A percentile compares a stretch with the other conserved stretches of the same genome.
Conservation (phyloP, 2,329 filamentous ascomycete genomes). For the Colletotrichum costaricense region DNA sequence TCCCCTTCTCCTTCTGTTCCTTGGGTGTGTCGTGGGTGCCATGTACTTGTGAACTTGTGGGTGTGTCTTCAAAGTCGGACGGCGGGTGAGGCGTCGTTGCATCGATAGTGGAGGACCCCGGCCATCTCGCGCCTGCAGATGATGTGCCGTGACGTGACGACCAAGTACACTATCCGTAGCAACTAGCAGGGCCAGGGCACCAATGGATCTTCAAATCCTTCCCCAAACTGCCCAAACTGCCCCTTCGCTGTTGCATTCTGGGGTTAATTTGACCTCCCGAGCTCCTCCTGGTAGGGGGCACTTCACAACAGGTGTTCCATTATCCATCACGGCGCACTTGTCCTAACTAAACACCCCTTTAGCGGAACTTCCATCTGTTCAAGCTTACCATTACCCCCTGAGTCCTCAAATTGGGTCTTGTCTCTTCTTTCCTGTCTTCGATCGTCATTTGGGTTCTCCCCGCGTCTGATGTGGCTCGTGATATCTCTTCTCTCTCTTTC, state of each 20-base stretch:
- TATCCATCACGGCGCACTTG: not conserved
- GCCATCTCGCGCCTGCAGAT: slow-evolving; percentile 13
- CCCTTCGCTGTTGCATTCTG: not conserved
- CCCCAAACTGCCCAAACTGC: not conserved
- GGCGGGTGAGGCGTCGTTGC: slow-evolving; percentile 20
- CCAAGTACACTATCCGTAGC: not conserved
- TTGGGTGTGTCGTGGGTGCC: not conserved
- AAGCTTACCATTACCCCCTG: not conserved
- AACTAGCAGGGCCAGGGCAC: not conserved
- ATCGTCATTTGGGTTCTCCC: not conserved
- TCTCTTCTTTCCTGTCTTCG: not conserved
- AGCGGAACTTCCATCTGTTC: not conserved
- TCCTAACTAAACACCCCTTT: not conserved
- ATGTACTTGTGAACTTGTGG: not conserved
- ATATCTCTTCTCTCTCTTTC: not conserved
- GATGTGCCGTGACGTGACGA: slow-evolving; percentile 6
- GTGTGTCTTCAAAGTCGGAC: not conserved
- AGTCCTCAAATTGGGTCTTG: not conserved
- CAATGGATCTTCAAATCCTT: not conserved
- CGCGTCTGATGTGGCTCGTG: not conserved
- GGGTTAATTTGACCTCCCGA: not conserved
- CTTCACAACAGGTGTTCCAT: not conserved
- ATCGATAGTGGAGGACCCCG: slow-evolving; percentile 1
- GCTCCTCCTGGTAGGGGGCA: not conserved
- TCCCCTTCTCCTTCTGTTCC: not conserved